phyloP scores from a whole-genome alignment of 108 stramenopile species.

The Cylindrotheca closterium region DNA sequence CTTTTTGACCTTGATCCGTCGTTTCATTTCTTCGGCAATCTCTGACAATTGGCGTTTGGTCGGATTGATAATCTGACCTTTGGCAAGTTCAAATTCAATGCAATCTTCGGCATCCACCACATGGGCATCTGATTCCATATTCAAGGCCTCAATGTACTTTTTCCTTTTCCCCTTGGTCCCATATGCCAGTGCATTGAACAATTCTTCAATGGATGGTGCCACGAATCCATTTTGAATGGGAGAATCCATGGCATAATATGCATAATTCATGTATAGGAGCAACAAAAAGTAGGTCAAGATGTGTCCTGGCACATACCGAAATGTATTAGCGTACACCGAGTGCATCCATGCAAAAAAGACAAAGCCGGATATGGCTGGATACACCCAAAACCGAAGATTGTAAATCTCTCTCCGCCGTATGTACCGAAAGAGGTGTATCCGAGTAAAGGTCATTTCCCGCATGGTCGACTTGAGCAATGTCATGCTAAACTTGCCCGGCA shows the following conservation, averaged over 20 bases:
- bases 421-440: conserved; percentile 31
- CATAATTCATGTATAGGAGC: conserved; percentile 42
- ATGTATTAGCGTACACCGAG: conserved; percentile 37
- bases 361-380: conserved; percentile 46
- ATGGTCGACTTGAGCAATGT: conserved; percentile 38
- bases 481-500: conserved; percentile 53
- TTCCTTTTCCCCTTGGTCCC: conserved; percentile 19
- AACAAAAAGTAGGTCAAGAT: conserved; percentile 39
- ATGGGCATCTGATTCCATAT: conserved; percentile 20
- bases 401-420: conserved; percentile 26
- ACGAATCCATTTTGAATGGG: conserved; percentile 35
- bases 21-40: conserved; percentile 32
- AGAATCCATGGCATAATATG: conserved; percentile 45
- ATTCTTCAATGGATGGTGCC: conserved; percentile 44
- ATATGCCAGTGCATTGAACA: conserved; percentile 27
- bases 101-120: conserved; percentile 16
- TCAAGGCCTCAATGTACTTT: conserved; percentile 22
- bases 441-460: conserved; percentile 39
- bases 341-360: conserved; percentile 63
- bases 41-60: conserved; percentile 12
- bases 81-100: conserved; percentile 7
- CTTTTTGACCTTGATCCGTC: conserved; percentile 17
- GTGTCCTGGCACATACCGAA: conserved; percentile 43
- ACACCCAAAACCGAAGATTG: conserved; percentile 31
- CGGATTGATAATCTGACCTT: conserved; percentile 10